Evolutionary conservation across 2,329 filamentous ascomycete species (phyloP).

Genomic region (Metarhizium humberi): DNA sequence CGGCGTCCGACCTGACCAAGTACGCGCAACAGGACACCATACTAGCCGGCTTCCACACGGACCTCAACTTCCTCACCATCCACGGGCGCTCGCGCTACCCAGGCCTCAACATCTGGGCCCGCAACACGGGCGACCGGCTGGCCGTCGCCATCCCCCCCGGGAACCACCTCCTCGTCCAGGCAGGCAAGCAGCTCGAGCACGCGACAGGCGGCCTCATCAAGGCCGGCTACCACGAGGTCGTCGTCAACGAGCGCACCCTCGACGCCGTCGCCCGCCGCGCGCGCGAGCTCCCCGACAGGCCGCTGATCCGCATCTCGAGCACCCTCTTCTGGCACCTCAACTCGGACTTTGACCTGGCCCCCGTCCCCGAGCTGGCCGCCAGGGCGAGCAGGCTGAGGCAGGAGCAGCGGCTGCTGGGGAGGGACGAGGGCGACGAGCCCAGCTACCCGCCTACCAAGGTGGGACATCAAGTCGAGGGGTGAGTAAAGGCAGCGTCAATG

Average conservation of each 20-base stretch:
- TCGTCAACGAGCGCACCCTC: constrained; percentile 44
- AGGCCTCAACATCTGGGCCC: constrained; percentile 53
- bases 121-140: constrained; percentile 51
- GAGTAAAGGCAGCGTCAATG: constrained; percentile 11
- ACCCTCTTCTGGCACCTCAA: constrained; percentile 53
- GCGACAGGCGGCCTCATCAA: constrained; percentile 51
- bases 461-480: constrained; percentile 49
- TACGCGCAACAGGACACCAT: constrained; percentile 48
- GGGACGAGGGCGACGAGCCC: constrained; percentile 42
- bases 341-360: constrained; percentile 45
- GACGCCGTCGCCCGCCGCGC: constrained; percentile 35
- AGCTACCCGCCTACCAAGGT: constrained; percentile 47
- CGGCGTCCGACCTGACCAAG: constrained; percentile 46
- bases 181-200: constrained; percentile 55
- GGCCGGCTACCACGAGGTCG: constrained; percentile 53
- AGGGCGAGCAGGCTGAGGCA: constrained; percentile 34
- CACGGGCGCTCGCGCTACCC: constrained; percentile 54
- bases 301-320: constrained; percentile 47
- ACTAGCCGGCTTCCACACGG: constrained; percentile 54
- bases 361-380: constrained; percentile 37
- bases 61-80: constrained; percentile 57
- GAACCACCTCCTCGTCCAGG: constrained; percentile 51
- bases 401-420: constrained; percentile 37
- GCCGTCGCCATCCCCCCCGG: constrained; percentile 48
- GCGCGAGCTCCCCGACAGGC: constrained; percentile 33